Evolutionary conservation across 2,329 filamentous ascomycete genomes (phyloP).

Genomic region (Neonectria faginata): DNA sequence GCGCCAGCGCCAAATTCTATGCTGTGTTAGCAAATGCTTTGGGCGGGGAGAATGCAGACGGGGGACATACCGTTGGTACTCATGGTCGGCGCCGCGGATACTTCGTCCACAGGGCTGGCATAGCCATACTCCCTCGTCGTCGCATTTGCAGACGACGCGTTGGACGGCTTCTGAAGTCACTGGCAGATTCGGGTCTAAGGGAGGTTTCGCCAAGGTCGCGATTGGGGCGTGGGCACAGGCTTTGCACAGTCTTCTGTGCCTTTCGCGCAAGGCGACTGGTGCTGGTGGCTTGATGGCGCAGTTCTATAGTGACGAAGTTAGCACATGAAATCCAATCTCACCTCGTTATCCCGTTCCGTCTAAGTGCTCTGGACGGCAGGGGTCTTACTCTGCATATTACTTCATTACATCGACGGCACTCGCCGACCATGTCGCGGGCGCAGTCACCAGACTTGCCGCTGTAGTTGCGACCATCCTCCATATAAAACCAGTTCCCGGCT

Average conservation of each 20-base stretch:
- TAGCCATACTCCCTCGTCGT: conserved; percentile 77
- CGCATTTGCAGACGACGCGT: conserved; percentile 65
- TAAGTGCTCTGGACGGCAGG: background rate
- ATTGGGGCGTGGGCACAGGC: conserved; percentile 81
- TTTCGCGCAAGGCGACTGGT: conserved; percentile 72
- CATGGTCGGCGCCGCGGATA: conserved; percentile 69
- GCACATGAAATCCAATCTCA: conserved; percentile 17
- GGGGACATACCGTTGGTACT: conserved; percentile 66
- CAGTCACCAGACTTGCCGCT: conserved; percentile 80
- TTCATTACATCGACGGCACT: conserved; percentile 81
- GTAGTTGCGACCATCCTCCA: conserved; percentile 65
- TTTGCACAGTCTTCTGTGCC: conserved; percentile 84
- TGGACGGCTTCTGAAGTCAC: conserved; percentile 68
- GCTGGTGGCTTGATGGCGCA: conserved; percentile 88
- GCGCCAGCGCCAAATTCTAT: conserved; percentile 88
- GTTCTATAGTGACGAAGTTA: conserved; percentile 69
- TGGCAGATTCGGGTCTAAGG: conserved; percentile 58
- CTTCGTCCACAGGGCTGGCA: conserved; percentile 85
- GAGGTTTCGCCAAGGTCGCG: conserved; percentile 61
- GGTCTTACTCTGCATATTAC: conserved; percentile 82
- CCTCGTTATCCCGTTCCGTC: background rate
- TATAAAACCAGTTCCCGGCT: conserved; percentile 69
- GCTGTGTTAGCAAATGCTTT: conserved; percentile 27
- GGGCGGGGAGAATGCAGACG: background rate
- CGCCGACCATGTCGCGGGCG: conserved; percentile 86